A percentile compares a stretch with the other conserved stretches of the same genome.
phyloP scores from a whole-genome alignment of 257 asterid genomes.

The Solanum chilense region DNA sequence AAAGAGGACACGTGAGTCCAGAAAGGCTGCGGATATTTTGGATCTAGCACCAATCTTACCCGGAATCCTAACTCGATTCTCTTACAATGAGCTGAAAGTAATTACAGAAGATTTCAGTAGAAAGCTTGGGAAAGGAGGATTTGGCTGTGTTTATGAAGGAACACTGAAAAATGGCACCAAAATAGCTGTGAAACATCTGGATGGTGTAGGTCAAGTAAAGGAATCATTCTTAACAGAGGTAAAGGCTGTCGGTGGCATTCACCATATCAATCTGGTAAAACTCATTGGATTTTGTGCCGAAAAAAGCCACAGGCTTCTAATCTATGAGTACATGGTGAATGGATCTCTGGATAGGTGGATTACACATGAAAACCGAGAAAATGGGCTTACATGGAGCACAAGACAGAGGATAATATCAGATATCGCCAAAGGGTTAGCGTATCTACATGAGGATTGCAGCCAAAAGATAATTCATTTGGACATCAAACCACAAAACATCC shows the following conservation, averaged over 20 bases:
- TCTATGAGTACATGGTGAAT: conserved; percentile 12
- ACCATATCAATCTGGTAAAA: conserved; percentile 14
- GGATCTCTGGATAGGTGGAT: conserved; percentile 20
- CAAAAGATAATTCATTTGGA: conserved; percentile 19
- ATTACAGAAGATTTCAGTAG: conserved; percentile 1
- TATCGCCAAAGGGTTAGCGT: conserved; percentile 9
- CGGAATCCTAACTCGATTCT: neutral
- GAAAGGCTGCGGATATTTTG: neutral
- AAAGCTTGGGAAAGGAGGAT: conserved; percentile 21
- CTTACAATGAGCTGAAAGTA: neutral
- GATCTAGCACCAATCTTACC: neutral
- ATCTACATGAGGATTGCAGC: conserved; percentile 15
- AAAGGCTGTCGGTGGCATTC: conserved; percentile 5
- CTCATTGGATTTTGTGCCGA: conserved; percentile 10
- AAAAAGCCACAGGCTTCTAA: conserved; percentile 10
- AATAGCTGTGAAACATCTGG: conserved; percentile 11
- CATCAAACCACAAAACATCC: conserved; percentile 23
- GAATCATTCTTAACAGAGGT: conserved; percentile 12
- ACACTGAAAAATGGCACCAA: neutral
- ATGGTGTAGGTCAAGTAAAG: neutral
- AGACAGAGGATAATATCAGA: conserved; percentile 3
- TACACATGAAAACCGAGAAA: neutral
- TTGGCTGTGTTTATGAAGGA: conserved; percentile 15
- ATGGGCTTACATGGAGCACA: neutral
- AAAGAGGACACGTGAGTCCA: neutral